Conservation (phyloP, 2,329 filamentous ascomycete species). For the Tolypocladium nubicola region DNA sequence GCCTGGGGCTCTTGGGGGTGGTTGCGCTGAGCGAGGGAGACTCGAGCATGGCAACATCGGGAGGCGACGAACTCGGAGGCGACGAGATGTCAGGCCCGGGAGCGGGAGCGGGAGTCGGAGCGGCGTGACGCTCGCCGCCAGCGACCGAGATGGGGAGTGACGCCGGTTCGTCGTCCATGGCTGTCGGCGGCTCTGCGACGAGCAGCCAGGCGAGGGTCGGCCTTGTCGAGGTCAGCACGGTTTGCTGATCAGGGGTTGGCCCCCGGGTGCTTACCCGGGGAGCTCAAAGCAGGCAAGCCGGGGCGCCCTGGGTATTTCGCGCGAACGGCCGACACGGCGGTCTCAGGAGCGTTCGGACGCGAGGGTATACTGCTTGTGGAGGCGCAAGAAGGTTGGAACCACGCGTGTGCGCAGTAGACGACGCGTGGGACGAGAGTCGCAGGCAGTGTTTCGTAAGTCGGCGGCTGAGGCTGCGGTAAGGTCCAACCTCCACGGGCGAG, state of each 20-base stretch:
- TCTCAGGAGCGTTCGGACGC: neutral
- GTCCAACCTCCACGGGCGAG: neutral
- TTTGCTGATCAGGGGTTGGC: neutral
- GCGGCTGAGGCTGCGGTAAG: neutral
- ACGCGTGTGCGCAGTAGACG: neutral
- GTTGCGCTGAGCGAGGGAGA: conserved; percentile 40
- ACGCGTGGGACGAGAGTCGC: neutral
- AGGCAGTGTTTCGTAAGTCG: neutral
- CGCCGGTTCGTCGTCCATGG: neutral
- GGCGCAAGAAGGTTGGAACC: neutral
- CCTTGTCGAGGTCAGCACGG: neutral
- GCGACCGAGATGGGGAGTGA: neutral
- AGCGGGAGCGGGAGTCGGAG: conserved; percentile 4
- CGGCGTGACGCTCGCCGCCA: conserved; percentile 13
- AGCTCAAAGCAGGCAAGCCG: neutral
- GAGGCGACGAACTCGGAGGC: conserved; percentile 30
- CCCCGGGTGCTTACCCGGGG: neutral
- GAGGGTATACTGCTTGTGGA: neutral
- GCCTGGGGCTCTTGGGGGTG: conserved; percentile 37
- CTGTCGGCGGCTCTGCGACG: neutral
- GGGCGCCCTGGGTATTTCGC: neutral
- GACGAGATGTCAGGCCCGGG: conserved; percentile 30
- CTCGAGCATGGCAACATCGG: conserved; percentile 32
- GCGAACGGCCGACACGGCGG: neutral
- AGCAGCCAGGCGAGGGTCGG: neutral